phyloP scores from a whole-genome alignment of 2,329 filamentous ascomycete species.

The Lachnellula subtilissima region DNA sequence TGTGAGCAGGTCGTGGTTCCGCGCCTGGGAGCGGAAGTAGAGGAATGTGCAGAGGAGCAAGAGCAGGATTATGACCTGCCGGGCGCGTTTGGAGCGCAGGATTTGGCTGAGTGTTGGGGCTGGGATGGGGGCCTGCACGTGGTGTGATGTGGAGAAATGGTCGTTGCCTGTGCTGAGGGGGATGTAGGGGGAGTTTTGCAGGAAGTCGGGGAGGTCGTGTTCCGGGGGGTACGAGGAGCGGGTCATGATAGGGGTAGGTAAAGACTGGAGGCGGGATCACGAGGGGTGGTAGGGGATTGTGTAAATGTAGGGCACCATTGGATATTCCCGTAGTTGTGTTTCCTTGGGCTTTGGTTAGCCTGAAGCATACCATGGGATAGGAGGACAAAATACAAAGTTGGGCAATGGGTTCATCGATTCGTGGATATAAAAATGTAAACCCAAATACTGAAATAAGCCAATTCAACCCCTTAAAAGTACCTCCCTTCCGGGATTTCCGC shows the following conservation, averaged over 20 bases:
- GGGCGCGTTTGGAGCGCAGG: conserved; percentile 34
- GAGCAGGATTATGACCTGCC: conserved; percentile 18
- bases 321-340: too few species aligned
- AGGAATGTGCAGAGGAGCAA: conserved; percentile 6
- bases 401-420: too few species aligned
- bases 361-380: too few species aligned
- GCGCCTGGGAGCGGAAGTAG: not conserved
- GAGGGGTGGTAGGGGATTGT: not conserved
- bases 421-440: too few species aligned
- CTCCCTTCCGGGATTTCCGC: too few species aligned
- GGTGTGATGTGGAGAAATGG: not conserved
- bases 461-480: too few species aligned
- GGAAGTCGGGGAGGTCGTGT: conserved; percentile 19
- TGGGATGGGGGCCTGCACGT: not conserved
- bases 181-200: conserved; percentile 26
- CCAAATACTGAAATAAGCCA: too few species aligned
- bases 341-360: too few species aligned
- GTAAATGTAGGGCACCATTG: too few species aligned
- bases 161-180: conserved; percentile 6
- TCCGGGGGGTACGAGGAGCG: not conserved
- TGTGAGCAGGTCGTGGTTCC: not conserved
- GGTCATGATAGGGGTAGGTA: not conserved
- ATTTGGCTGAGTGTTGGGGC: conserved; percentile 34
- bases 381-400: too few species aligned
- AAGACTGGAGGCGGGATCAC: not conserved